phyloP scores from a whole-genome alignment of 2,329 filamentous ascomycete genomes.

The Alternaria angustiovoidea region DNA sequence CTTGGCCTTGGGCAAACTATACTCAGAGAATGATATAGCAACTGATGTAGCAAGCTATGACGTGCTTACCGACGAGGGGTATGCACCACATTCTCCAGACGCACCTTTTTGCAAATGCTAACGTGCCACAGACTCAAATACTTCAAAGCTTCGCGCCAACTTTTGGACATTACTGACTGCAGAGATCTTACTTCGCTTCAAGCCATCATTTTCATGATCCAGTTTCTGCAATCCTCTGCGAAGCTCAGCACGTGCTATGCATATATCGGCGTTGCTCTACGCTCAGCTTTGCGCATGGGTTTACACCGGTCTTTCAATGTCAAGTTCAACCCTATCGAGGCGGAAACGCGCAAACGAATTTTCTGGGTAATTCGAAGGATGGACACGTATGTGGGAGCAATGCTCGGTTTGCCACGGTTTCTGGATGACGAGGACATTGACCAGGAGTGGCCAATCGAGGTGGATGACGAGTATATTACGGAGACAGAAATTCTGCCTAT shows the following conservation, averaged over 20 bases:
- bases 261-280: slow-evolving; percentile 60
- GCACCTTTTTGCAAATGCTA: slow-evolving; percentile 12
- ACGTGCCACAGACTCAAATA: slow-evolving; percentile 55
- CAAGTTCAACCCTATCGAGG: slow-evolving; percentile 58
- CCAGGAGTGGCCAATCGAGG: slow-evolving; percentile 57
- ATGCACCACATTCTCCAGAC: slow-evolving; percentile 14
- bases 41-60: slow-evolving; percentile 55
- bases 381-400: slow-evolving; percentile 62
- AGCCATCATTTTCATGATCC: slow-evolving; percentile 62
- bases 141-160: slow-evolving; percentile 58
- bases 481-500: slow-evolving; percentile 60
- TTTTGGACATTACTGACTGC: slow-evolving; percentile 63
- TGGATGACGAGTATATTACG: slow-evolving; percentile 62
- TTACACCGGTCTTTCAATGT: slow-evolving; percentile 59
- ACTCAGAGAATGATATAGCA: slow-evolving; percentile 51
- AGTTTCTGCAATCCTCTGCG: slow-evolving; percentile 61
- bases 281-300: slow-evolving; percentile 61
- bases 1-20: slow-evolving; percentile 58
- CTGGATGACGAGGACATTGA: slow-evolving; percentile 60
- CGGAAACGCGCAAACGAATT: slow-evolving; percentile 59
- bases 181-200: slow-evolving; percentile 60
- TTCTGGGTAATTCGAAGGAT: slow-evolving; percentile 62
- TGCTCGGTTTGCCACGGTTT: slow-evolving; percentile 59
- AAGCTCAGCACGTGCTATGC: slow-evolving; percentile 63
- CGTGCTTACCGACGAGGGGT: slow-evolving; percentile 58